Conservation (phyloP, 2,329 filamentous ascomycete species). For the Phoma sp. region DNA sequence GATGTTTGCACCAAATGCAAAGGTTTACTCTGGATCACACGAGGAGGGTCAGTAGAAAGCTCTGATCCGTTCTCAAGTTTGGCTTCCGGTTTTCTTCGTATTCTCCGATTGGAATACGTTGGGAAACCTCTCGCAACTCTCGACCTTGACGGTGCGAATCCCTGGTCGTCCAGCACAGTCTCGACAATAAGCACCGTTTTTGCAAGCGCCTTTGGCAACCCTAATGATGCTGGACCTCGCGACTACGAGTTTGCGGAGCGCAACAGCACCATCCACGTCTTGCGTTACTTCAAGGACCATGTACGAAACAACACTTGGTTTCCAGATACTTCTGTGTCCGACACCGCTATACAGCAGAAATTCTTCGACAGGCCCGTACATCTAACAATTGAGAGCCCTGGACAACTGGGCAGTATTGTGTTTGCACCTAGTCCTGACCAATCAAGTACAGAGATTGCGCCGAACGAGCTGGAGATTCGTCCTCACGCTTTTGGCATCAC, state of each 20-base stretch:
- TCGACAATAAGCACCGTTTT: slow-evolving; percentile 2
- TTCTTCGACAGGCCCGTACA: neutral
- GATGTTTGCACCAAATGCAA: slow-evolving; percentile 6
- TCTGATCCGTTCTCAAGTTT: slow-evolving; percentile 2
- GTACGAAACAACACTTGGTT: neutral
- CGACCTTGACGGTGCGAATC: neutral
- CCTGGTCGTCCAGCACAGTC: neutral
- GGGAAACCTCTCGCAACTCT: slow-evolving; percentile 1
- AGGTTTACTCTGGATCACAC: slow-evolving; percentile 1
- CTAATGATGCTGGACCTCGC: neutral
- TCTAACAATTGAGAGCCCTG: slow-evolving; percentile 1
- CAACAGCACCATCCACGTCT: neutral
- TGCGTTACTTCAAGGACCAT: slow-evolving; percentile 6
- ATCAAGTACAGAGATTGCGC: neutral
- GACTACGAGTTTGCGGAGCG: slow-evolving; percentile 7
- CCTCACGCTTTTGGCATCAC: slow-evolving; percentile 8
- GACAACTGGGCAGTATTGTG: neutral
- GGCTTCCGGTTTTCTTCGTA: neutral
- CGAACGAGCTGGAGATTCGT: neutral
- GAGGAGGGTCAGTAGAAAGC: slow-evolving; percentile 3
- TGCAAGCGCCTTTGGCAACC: neutral
- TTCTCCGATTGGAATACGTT: slow-evolving; percentile 1
- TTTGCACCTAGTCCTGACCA: neutral
- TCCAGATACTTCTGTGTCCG: neutral
- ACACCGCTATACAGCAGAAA: neutral